Conservation (phyloP, 306 rosid species). For the Nissolia schottii region DNA sequence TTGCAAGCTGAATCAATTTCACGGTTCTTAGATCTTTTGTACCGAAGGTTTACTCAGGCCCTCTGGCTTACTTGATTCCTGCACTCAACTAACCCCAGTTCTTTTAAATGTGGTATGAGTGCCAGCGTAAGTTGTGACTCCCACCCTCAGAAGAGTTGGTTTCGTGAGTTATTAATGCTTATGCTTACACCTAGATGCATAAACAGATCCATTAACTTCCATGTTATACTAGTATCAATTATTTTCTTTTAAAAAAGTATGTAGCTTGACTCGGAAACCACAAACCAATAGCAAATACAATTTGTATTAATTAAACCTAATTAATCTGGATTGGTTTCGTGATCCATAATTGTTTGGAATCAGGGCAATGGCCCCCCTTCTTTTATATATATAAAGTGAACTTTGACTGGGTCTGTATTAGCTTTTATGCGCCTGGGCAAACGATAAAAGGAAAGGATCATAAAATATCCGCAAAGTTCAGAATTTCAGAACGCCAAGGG, state of each 20-base stretch:
- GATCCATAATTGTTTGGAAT: not conserved
- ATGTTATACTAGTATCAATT: not conserved
- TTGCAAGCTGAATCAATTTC: conserved; percentile 22
- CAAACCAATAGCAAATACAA: not conserved
- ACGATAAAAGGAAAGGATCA: not conserved
- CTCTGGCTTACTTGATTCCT: not conserved
- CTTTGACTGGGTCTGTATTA: not conserved
- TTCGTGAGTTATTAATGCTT: not conserved
- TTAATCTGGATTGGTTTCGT: not conserved
- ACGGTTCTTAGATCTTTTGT: not conserved
- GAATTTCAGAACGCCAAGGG: not conserved
- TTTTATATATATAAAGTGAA: not conserved
- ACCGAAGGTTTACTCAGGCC: not conserved
- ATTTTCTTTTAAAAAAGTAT: not conserved
- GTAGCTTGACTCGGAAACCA: not conserved
- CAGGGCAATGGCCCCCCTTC: not conserved
- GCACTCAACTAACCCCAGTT: not conserved
- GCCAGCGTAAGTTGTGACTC: too few relatives aligned
- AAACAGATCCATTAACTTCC: not conserved
- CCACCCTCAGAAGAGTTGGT: too few relatives aligned
- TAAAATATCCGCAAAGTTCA: not conserved
- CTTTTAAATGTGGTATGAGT: too few relatives aligned
- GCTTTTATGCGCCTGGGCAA: not conserved
- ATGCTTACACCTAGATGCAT: not conserved
- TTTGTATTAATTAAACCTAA: not conserved